Evolutionary conservation across 2,329 filamentous ascomycete species (phyloP), one percentile per base, ranked within the genome.

Genomic region (Diaporthe vexans): DNA sequence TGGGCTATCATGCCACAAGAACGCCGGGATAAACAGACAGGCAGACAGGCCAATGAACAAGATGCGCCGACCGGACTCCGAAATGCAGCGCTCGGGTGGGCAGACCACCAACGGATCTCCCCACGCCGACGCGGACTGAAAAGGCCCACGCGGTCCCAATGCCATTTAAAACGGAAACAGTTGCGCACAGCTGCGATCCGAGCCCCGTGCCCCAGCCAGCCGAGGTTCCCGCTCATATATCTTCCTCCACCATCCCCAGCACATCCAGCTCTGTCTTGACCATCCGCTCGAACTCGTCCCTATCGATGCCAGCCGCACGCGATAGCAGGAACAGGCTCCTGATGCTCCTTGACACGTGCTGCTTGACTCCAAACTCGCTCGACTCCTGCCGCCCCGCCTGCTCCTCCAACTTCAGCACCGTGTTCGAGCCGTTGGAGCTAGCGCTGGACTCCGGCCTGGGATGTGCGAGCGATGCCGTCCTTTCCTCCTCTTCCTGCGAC

Each of bases 341-440:
- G 73, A 97, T 89, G 79, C 92, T 94, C 11, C 93, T 92, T 48
- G 91, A 92, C 58, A 97, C 91, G 82, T 96, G 94, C 83, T 95
- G 92, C 82, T 93, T 94, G 72, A 97, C 90, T 19, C 91, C 93
- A 72, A 93, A 89, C 82, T 95, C 93, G 72, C 87, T 90, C 78
- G 92, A 89, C 74, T 91, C 90, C 77, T 89, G 88, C 76, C 86
- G 86, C 52, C 85, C 87, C 2, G 89, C 90, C 21, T 84, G 85
- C 65, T 88, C 87, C 77, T 92, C 90, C 37, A 91, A 86, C 79
- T 87, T 90, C 75, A 92, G 92, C 3, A 95, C 88, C 8, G 91
- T 86, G 70, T 86, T 81, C 19, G 86, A 89, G 80, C 85, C 88
- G 84, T 85, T 87, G 77, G 89, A 88, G 81, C 89, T 86, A 68